Evolutionary conservation across 768 basidiomycete genomes (phyloP), one percentile per base, ranked within the genome.

Genomic region (Amanita pallidorosea): DNA sequence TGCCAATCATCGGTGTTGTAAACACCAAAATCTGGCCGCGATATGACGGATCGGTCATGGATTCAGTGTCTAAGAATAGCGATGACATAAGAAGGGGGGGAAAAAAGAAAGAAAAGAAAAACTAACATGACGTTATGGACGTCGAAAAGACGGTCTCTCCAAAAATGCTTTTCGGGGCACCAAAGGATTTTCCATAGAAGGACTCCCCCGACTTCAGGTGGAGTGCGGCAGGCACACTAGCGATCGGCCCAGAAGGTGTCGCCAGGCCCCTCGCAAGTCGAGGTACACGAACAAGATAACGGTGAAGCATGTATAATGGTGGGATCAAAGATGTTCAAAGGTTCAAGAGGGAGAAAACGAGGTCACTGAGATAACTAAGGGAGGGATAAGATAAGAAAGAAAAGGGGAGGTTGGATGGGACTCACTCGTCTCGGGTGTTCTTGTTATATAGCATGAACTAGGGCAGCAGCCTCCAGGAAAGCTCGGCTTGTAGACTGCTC

Each of bases 71-170:
- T 95, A 62, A 36, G 40, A 38, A 55, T 51, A 7, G 45, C 49
- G 5, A 29, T 22, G 13, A 17, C n/a, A 43, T 22, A 12, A 45
- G 49, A 36, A n/a, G n/a, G n/a, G n/a, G n/a, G n/a, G n/a, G n/a
- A n/a, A n/a, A 54, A 48, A 51, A 49, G 8, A 29, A 29, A 29
- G 3, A 9, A 23, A 43, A 13, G 47, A 8, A 7, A 73, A 87
- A 58, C 55, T 36, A 8, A 92, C 93, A 99, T 36, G 93, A 96
- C 1, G 96, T 99, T 65, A 99, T 99, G 38, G 92, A 94, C 29
- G 96, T 99, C 12, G 92, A 95, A 68, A 99, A 99, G 25, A 99
- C 96, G 1, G 95, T 96, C 74, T 99, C 96, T 48, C 96, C 96
- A 69, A 79, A 98, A 49, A 83, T 80, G 61, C 88, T 92, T 60